Base-by-base conservation (phyloP, 352 stramenopile genomes). In the Pythium rhizo-oryzae region DNA sequence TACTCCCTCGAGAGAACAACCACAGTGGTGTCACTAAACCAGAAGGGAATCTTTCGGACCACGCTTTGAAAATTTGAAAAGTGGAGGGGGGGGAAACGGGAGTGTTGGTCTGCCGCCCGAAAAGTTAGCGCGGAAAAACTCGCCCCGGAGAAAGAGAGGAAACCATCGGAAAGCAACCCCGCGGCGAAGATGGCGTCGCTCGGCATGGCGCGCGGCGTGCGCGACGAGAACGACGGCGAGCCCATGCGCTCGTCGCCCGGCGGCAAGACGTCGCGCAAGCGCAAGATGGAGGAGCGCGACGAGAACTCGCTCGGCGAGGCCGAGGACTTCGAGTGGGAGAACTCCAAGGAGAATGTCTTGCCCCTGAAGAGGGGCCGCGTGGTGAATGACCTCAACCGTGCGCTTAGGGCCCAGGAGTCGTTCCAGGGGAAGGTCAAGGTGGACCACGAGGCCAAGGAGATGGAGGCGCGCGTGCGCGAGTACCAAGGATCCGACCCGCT, bases 321-420 rank as follows among this genome's bases (percentile, higher is more conserved):
- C 15, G 58, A 71, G 33, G 77, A 79, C 47, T 96, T 93, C 66
- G 82, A 87, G 75, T 96, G 88, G 88, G 88, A 96, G 71, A 81
- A 75, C 67, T 87, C 85, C 37, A 96, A 96, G 65, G 88, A 96
- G 70, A 96, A 96, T 67, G 85, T 96, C n/a, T 81, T 93, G 78
- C 88, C 88, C 47, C 72, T 96, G 49, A 90, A 92, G 62, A 74
- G 85, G 30, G 88, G 88, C 5, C 87, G 88, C 18, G 91, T 92
- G 55, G 86, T 96, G 30, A 62, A 70, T 6, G 85, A 96, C 50
- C 79, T 96, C 41, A 96, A 96, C 69, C 74, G 79, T 50, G 82
- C 85, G 47, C 70, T 94, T 65, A 79, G 74, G 18, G 75, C 76
- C 15, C 71, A 92, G 44, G 81, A 91, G 49, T 91, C 79, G 19